phyloP scores from a whole-genome alignment of 805 yeast genomes.

The Candida gorgasii region DNA sequence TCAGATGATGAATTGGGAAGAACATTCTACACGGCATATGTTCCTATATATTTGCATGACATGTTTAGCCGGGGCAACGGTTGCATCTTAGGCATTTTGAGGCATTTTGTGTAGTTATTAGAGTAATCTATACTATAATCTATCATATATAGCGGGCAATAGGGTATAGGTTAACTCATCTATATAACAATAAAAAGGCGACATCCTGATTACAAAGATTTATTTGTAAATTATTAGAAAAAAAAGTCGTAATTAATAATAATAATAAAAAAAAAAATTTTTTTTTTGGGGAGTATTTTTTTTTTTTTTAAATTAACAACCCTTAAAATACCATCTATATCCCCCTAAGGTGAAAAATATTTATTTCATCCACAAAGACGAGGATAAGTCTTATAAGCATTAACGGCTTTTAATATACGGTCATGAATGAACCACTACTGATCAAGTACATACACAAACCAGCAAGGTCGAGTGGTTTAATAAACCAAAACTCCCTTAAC shows the following conservation, averaged over 20 bases:
- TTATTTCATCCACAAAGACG: constrained; percentile 3
- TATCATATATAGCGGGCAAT: no score
- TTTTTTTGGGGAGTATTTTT: no score
- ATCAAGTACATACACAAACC: constrained; percentile 43
- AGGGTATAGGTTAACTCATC: not conserved
- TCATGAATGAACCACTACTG: constrained; percentile 22
- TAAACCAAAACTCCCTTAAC: constrained; percentile 16
- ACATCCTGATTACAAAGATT: constrained; percentile 6
- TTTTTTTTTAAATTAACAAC: constrained; percentile 6
- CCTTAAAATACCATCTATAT: constrained; percentile 6
- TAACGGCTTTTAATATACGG: not conserved
- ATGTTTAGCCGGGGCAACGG: no score
- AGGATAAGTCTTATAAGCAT: not conserved
- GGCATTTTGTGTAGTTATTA: no score
- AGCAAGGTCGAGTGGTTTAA: constrained; percentile 30
- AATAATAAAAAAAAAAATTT: not conserved
- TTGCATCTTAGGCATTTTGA: no score
- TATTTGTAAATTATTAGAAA: not conserved
- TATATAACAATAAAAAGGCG: constrained; percentile 2
- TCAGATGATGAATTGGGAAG: no score
- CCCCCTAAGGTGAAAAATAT: constrained; percentile 7
- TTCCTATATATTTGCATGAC: no score
- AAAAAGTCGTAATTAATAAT: not conserved
- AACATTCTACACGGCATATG: no score
- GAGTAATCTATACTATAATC: no score